These are phyloP conservation scores for Biscutella auriculata DNA, from an alignment of 441 rosid genomes.

Conservation along the genomic window DNA sequence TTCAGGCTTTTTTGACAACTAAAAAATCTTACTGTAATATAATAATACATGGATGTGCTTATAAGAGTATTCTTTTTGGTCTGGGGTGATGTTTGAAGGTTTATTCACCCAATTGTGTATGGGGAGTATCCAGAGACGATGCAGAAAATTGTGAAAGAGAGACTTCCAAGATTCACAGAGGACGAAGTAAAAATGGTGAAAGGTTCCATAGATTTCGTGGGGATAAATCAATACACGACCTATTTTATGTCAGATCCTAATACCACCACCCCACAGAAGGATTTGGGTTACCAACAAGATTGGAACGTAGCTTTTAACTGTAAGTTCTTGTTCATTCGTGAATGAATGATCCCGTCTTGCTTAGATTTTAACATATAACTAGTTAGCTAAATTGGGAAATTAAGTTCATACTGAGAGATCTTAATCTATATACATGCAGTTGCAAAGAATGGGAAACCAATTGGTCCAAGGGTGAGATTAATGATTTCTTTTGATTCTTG, in stretches of 20 bases:
- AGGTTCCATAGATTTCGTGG: conserved; percentile 69
- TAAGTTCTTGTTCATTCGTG: conserved; percentile 21
- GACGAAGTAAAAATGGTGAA: conserved; percentile 72
- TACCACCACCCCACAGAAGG: conserved; percentile 25
- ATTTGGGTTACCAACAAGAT: conserved; percentile 60
- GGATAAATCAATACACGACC: conserved; percentile 76
- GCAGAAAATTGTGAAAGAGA: conserved; percentile 53
- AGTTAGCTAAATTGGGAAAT: background rate
- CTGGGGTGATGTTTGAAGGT: conserved; percentile 47
- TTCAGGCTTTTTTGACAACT: background rate
- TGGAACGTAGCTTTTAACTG: conserved; percentile 70
- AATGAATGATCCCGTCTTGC: background rate
- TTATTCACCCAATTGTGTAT: conserved; percentile 75
- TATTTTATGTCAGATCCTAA: conserved; percentile 49
- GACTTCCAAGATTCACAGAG: conserved; percentile 68
- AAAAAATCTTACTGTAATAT: background rate
- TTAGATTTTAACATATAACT: background rate
- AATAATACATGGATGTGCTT: background rate
- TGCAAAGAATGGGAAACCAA: conserved; percentile 42
- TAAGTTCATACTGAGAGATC: background rate
- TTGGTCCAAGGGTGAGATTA: conserved; percentile 53
- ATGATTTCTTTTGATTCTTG: background rate
- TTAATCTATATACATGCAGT: conserved; percentile 26
- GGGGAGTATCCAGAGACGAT: conserved; percentile 86
- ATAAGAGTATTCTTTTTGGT: too few species aligned